Conservation (phyloP, 2,329 filamentous ascomycete species). For the Didymella pinodella region DNA sequence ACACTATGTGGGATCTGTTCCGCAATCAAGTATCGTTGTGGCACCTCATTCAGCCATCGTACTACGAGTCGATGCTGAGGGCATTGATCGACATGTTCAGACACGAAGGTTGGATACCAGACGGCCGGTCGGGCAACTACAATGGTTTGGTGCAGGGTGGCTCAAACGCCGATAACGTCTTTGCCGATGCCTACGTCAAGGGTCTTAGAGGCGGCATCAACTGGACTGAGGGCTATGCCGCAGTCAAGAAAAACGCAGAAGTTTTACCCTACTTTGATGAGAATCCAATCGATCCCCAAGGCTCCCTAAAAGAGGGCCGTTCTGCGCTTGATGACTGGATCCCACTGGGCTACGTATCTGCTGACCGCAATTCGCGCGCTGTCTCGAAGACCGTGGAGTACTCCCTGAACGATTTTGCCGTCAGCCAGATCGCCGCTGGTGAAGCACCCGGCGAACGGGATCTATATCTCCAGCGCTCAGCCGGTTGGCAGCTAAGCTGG, state of each 20-base stretch:
- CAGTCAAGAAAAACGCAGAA: slow-evolving; percentile 76
- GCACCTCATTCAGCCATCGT: slow-evolving; percentile 70
- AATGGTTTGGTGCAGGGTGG: slow-evolving; percentile 64
- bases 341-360: slow-evolving; percentile 53
- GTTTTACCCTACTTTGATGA: slow-evolving; percentile 52
- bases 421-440: slow-evolving; percentile 52
- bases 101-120: slow-evolving; percentile 73
- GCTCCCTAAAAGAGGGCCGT: slow-evolving; percentile 54
- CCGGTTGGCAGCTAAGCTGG: slow-evolving; percentile 56
- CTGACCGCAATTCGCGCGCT: slow-evolving; percentile 48
- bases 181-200: slow-evolving; percentile 74
- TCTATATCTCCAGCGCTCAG: slow-evolving; percentile 50
- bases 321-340: slow-evolving; percentile 56
- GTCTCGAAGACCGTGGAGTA: slow-evolving; percentile 56
- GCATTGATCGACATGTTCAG: slow-evolving; percentile 69
- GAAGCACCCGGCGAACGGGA: slow-evolving; percentile 52
- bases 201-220: slow-evolving; percentile 68
- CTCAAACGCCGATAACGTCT: slow-evolving; percentile 55
- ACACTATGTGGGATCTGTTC: slow-evolving; percentile 78
- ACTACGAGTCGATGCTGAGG: slow-evolving; percentile 72
- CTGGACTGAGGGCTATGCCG: slow-evolving; percentile 74
- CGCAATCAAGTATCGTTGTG: slow-evolving; percentile 57
- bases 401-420: slow-evolving; percentile 55
- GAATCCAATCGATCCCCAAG: slow-evolving; percentile 46
- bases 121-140: slow-evolving; percentile 64